phyloP scores from a whole-genome alignment of 352 stramenopile species.

The Phytophthora melonis region DNA sequence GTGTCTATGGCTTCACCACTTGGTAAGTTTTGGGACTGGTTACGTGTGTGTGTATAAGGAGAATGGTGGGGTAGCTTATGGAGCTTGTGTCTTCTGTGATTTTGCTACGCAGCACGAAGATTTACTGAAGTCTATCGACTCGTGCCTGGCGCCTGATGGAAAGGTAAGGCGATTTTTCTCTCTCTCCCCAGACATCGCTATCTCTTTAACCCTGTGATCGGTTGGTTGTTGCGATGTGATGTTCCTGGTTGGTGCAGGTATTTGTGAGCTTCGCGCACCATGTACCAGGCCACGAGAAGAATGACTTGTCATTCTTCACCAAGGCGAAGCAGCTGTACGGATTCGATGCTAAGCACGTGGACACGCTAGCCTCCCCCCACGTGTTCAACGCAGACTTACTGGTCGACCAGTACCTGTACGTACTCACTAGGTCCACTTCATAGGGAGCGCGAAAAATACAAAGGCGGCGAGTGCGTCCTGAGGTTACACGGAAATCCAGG shows the following conservation, averaged over 20 bases:
- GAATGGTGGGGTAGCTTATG: background rate
- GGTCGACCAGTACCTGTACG: conserved; percentile 60
- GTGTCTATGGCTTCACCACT: conserved; percentile 62
- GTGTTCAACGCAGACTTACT: conserved; percentile 52
- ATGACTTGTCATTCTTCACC: conserved; percentile 63
- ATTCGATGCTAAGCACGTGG: conserved; percentile 49
- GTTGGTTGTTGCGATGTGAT: conserved; percentile 4
- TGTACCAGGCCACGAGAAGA: conserved; percentile 54
- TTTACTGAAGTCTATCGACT: conserved; percentile 52
- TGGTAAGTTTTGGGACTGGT: conserved; percentile 28
- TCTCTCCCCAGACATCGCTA: background rate
- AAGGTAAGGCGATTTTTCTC: conserved; percentile 30
- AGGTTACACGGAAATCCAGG: no score
- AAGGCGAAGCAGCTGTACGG: conserved; percentile 51
- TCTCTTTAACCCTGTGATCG: conserved; percentile 21
- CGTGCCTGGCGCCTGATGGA: conserved; percentile 39
- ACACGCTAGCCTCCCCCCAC: conserved; percentile 50
- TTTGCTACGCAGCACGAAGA: conserved; percentile 43
- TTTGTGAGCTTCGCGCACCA: conserved; percentile 67
- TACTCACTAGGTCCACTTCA: conserved; percentile 38
- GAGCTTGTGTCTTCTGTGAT: background rate
- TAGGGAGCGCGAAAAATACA: background rate
- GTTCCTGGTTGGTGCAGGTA: conserved; percentile 20
- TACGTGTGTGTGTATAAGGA: background rate
- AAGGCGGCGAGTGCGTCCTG: no score